Base-by-base conservation (phyloP, 345 rosid genomes). In the Capsella bursapastoris region DNA sequence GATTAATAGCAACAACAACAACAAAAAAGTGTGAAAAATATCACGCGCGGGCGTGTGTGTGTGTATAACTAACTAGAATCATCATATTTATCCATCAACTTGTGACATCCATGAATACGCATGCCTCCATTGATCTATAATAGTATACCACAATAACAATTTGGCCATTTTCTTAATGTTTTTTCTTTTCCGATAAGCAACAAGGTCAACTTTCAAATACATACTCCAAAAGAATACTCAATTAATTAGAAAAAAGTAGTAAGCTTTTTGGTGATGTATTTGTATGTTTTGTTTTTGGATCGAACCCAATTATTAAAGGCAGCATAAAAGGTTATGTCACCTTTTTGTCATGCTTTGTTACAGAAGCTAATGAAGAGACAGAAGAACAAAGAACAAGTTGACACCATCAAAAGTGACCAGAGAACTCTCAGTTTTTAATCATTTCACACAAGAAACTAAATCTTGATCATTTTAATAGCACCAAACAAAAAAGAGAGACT, bases 281-380 rank as follows among this genome's bases (percentile, higher is more conserved):
- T 47, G 53, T 57, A 57, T 73, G 64, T 22, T 22, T 22, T 28
- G 2, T 64, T 49, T 71, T 52, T 41, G 57, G 41, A 71, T 61
- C 12, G 45, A 38, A 38, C 41, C 41, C 41, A 71, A 77, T 64
- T 48, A 59, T 31, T 34, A 62, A 53, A 69, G 52, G 34, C 15
- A 52, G 13, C 73, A 68, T 34, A 68, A 68, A 70, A 76, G 64
- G 80, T 37, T 56, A 31, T 1, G n/a, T 72, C 57, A 43, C 73
- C 47, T 72, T 78, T 72, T 60, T 52, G 78, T 52, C 78, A 78
- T 66, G 72, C 76, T 77, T 71, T 77, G 57, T 64, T 77, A 60
- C 72, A 32, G 32, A 78, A 66, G 59, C 66, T 68, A 59, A 72
- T 52, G 78, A 72, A 66, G 78, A 73, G 60, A 47, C 66, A 60